A percentile compares a stretch with the other conserved stretches of the same genome.
These are phyloP conservation scores for Zoysia pacifica DNA, from an alignment of 176 grass and related monocot genomes.

Conservation along the genomic window DNA sequence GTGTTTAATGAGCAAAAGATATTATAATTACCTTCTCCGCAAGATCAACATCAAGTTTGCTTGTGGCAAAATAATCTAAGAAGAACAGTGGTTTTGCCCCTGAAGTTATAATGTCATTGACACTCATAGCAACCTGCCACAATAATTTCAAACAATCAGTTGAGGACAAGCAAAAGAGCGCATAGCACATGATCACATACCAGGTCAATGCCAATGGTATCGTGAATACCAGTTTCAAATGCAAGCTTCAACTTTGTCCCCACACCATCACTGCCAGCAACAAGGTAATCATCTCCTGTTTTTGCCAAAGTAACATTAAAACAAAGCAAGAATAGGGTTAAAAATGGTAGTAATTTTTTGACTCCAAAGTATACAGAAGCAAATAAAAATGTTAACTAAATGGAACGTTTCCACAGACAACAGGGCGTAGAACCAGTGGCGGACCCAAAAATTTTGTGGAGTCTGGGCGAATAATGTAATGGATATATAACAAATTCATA, in stretches of 20 bases:
- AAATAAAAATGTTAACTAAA: neutral
- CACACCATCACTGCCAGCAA: constrained; percentile 85
- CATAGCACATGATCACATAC: constrained; percentile 35
- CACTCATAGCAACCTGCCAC: constrained; percentile 92
- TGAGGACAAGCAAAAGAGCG: neutral
- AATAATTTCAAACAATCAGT: neutral
- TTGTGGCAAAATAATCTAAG: constrained; percentile 91
- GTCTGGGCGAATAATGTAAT: too few relatives aligned
- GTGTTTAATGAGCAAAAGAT: neutral
- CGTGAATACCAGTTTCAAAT: constrained; percentile 94
- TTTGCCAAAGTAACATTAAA: neutral
- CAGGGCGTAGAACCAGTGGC: neutral
- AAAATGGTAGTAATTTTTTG: neutral
- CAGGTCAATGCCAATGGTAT: constrained; percentile 94
- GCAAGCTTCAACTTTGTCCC: constrained; percentile 97
- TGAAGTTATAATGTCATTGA: constrained; percentile 94
- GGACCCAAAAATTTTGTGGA: too few relatives aligned
- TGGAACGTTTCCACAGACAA: neutral
- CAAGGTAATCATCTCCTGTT: constrained; percentile 78
- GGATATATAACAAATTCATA: too few relatives aligned
- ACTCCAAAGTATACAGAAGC: neutral
- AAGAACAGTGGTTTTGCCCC: constrained; percentile 95
- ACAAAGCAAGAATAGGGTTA: neutral
- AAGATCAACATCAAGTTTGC: constrained; percentile 90
- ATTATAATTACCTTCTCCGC: constrained; percentile 71